Conservation (phyloP, 257 asterid species). For the Leptodermis oblonga region DNA sequence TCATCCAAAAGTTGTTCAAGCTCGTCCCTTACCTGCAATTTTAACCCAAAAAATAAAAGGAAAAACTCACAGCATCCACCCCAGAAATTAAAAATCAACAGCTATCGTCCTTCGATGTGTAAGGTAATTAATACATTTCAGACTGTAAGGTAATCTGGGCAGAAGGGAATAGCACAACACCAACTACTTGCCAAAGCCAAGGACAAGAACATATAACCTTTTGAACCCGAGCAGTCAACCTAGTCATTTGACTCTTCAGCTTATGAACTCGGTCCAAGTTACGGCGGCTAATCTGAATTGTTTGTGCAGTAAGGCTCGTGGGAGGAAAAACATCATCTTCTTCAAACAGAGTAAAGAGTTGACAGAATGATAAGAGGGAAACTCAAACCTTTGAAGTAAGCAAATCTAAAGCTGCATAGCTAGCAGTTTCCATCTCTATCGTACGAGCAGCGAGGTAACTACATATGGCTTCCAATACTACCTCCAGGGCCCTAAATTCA, state of each 20-base stretch:
- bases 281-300: conserved; percentile 77
- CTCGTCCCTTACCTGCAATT: conserved; percentile 85
- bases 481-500: conserved; percentile 85
- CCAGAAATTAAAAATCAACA: background rate
- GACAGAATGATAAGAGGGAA: background rate
- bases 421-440: conserved; percentile 78
- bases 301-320: too few relatives aligned
- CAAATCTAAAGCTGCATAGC: conserved; percentile 86
- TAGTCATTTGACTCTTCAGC: conserved; percentile 89
- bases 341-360: background rate
- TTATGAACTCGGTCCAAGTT: conserved; percentile 86
- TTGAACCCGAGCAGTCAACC: conserved; percentile 94
- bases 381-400: conserved; percentile 78
- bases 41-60: background rate
- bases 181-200: background rate
- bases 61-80: background rate
- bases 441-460: conserved; percentile 82
- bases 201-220: conserved; percentile 43
- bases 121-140: background rate
- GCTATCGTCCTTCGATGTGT: background rate
- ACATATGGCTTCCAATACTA: conserved; percentile 89
- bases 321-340: background rate
- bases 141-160: background rate
- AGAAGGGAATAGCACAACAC: background rate
- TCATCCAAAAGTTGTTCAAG: conserved; percentile 95